Evolutionary conservation across 371 early-diverging fungal genomes (phyloP), one percentile per base, ranked within the genome.

Genomic region (Caulochytrium protostelioides): DNA sequence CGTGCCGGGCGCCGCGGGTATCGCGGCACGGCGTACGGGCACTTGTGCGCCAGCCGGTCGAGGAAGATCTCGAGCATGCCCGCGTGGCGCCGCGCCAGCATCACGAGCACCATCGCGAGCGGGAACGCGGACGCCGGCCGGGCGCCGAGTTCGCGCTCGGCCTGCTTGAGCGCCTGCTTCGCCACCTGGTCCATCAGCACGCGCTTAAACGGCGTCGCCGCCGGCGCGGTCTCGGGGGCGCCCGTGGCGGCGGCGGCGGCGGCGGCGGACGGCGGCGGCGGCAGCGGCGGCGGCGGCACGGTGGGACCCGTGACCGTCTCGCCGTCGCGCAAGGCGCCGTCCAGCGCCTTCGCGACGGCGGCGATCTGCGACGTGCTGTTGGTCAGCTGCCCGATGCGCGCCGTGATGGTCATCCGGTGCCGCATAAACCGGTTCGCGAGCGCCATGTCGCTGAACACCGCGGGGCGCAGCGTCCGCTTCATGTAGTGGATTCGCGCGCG

Each of bases 21-120:
- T 28, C 58, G 47, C 0, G 86, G 86, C 6, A 76, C 61, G 4
- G 77, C 42, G 37, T 74, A 79, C 1, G 74, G 76, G 38, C 85
- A 84, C 26, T 76, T 66, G 38, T 81, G 81, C 30, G 64, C 53
- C 24, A 85, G 44, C 6, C 83, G 62, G 6, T 74, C 72, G 32
- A 82, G 49, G n/a, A 85, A 41, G 25, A 80, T 65, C 5, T 70
- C 67, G 10, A 53, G 28, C 18, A 85, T 68, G 18, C 49, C 55
- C 14, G 74, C 66, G 25, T 78, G 70, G 1, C 47, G 43, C 1
- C 54, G 49, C 35, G 61, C 62, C 2, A 84, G 37, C 28, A 76
- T 39, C 21, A 77, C 70, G 6, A 65, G 49, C 2, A 79, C 57
- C 8, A 72, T 53, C 0, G 77, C 86, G 3, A 80, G 47, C 9